Base-by-base conservation (phyloP, 2,329 filamentous ascomycete species). In the Pyrenophora tritici-repentis region DNA sequence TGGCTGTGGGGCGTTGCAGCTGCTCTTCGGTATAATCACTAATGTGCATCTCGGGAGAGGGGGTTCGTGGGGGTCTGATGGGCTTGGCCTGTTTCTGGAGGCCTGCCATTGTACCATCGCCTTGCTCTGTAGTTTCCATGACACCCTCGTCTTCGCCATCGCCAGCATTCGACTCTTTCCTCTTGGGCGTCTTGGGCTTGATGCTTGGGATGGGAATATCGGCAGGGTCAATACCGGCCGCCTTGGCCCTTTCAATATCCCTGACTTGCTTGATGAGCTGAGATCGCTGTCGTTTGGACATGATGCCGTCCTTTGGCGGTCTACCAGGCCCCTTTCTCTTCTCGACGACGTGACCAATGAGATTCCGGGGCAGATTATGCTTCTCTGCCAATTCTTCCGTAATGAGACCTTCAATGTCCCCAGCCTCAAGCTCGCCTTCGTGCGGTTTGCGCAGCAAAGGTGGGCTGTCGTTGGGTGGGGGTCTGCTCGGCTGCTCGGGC, bases 231-330 rank as follows among this genome's bases (percentile, higher is more conserved):
- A 73, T 63, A 16, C 73, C 74, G 14, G 70, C 67, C 24, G 72
- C 72, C 39, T 62, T 68, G 8, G 72, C 73, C 46, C 69, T 73
- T 33, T 75, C 73, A n/a, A 70, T 70, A 54, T 82, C 81, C 56
- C 79, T 77, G 34, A 76, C 72, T 53, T 81, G 77, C 70, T 86
- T 88, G 74, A 86, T 84, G 6, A 86, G 79, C 40, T 85, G 71
- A 14, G 84, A 79, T 59, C 86, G 81, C 64, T 91, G 87, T 49
- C 89, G 81, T 73, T 91, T 91, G 1, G 89, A 92, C 84, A 91
- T 90, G 67, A 91, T 82, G 22, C 89, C 89, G 65, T 92, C 89
- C 75, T 92, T 92, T 0, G 89, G 89, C 16, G 89, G 89, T 45
- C 89, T 79, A n/a, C 89, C 89, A 8, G 89, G 89, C 12, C 89